These are phyloP conservation scores for Heterobasidion annosum DNA, from an alignment of 1,284 basidiomycete species.

Conservation along the genomic window DNA sequence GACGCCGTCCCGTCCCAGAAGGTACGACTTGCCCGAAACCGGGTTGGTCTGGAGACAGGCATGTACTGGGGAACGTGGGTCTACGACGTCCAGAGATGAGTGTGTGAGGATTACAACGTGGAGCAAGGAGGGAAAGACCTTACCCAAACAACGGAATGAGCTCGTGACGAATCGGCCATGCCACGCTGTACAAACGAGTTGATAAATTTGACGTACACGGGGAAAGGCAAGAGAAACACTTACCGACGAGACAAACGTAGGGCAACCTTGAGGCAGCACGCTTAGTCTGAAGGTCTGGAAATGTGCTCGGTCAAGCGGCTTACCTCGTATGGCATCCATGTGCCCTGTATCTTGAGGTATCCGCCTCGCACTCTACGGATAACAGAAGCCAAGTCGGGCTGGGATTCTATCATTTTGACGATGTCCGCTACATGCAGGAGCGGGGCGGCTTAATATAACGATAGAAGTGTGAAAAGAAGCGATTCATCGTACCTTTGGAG, in stretches of 20 bases:
- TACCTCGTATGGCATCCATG: constrained; percentile 86
- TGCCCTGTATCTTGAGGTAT: constrained; percentile 83
- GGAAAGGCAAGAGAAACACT: constrained; percentile 15
- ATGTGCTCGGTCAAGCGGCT: not conserved
- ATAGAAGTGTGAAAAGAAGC: not conserved
- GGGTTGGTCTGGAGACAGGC: constrained; percentile 72
- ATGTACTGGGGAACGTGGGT: constrained; percentile 66
- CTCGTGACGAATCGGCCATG: constrained; percentile 83
- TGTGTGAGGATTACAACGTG: constrained; percentile 7
- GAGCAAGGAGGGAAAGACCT: constrained; percentile 9
- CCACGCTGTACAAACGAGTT: constrained; percentile 44
- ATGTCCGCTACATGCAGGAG: constrained; percentile 58
- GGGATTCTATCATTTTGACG: constrained; percentile 82
- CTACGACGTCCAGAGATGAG: constrained; percentile 14
- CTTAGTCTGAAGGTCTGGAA: not conserved
- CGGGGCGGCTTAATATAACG: not conserved
- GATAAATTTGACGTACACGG: not conserved
- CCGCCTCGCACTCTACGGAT: constrained; percentile 78
- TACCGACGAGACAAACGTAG: constrained; percentile 69
- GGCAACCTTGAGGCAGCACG: constrained; percentile 45
- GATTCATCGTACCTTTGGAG: constrained; percentile 55
- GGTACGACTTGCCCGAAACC: constrained; percentile 75
- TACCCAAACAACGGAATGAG: constrained; percentile 79
- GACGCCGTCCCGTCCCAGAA: constrained; percentile 49
- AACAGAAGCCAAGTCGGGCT: constrained; percentile 73